Base-by-base conservation (phyloP, 768 basidiomycete genomes). In the Lactarius indigo region DNA sequence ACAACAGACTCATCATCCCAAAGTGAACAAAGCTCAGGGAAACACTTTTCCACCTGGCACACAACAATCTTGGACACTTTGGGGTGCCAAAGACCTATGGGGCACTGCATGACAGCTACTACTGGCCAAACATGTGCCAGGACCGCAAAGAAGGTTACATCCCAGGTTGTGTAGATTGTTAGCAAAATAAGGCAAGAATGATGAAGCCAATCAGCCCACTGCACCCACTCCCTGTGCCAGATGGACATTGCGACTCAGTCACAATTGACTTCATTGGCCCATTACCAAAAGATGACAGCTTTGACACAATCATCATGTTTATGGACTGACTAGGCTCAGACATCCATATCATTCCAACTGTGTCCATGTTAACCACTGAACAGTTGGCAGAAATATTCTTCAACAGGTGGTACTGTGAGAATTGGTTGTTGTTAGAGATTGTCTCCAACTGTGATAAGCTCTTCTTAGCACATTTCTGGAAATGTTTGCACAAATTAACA, bases 181-280 rank as follows among this genome's bases (percentile, higher is more conserved):
- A 20, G 2, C 1, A 8, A 0, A 44, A 44, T 2, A 44, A 44
- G 2, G 5, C 42, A 1, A 1, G 2, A 1, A 44, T 20, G 0
- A 44, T 20, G 1, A 44, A 9, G 18, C 20, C 7, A 18, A 20
- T 44, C 2, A 8, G 42, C 0, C 20, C 42, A 20, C 8, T 44
- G 8, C 42, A 44, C 57, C 62, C 9, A 10, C 47, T 72, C 0
- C 26, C 13, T 0, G 54, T 70, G 5, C 72, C 73, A 0, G 31
- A 18, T 0, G 17, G 42, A 1, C 70, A 64, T 17, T 74, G 71
- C 68, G 59, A 72, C 23, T 41, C 61, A 1, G 69, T 74, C 9
- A 66, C 65, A 0, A 68, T 74, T 15, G 71, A 74, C 30, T 73
- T 72, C 41, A 47, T 71, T 2, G 67, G 73, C 0, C 74, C 65